These are phyloP conservation scores for Kuraishia ogatae DNA, from an alignment of 805 yeast genomes.

Conservation along the genomic window DNA sequence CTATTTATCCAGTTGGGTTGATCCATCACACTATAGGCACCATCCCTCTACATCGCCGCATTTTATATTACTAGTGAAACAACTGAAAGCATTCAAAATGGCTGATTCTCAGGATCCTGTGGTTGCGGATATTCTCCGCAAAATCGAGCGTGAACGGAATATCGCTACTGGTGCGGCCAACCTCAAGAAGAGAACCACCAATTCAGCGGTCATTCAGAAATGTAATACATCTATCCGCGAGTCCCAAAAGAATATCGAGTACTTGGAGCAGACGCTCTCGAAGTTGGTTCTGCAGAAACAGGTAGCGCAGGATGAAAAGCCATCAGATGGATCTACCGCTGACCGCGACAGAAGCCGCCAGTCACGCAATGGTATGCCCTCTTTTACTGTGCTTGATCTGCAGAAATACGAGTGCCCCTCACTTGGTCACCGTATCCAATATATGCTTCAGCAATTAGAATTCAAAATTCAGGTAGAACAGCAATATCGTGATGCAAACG, in stretches of 20 bases:
- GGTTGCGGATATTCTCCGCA: slow-evolving; percentile 63
- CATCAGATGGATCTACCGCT: slow-evolving; percentile 1
- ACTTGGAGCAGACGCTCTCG: slow-evolving; percentile 67
- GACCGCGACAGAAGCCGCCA: slow-evolving; percentile 2
- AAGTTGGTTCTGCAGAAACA: slow-evolving; percentile 38
- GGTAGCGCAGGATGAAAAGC: not conserved
- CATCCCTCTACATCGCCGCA: no score
- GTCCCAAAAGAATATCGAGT: slow-evolving; percentile 85
- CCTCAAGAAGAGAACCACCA: slow-evolving; percentile 69
- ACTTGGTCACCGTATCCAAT: slow-evolving; percentile 87
- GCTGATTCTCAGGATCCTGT: slow-evolving; percentile 23
- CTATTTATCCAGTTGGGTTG: no score
- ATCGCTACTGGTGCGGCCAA: slow-evolving; percentile 83
- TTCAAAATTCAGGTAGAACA: slow-evolving; percentile 91
- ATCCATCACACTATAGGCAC: no score
- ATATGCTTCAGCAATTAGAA: slow-evolving; percentile 91
- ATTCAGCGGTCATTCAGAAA: slow-evolving; percentile 77
- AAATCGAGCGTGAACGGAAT: slow-evolving; percentile 82
- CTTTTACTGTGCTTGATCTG: slow-evolving; percentile 67
- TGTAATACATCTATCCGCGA: slow-evolving; percentile 89
- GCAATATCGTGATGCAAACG: slow-evolving; percentile 88
- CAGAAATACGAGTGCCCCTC: slow-evolving; percentile 92
- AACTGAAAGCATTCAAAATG: not conserved
- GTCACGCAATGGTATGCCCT: slow-evolving; percentile 20
- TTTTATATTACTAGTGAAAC: no score